phyloP scores from a whole-genome alignment of 192 early-diverging fungal species.

The Coemansia sp. region DNA sequence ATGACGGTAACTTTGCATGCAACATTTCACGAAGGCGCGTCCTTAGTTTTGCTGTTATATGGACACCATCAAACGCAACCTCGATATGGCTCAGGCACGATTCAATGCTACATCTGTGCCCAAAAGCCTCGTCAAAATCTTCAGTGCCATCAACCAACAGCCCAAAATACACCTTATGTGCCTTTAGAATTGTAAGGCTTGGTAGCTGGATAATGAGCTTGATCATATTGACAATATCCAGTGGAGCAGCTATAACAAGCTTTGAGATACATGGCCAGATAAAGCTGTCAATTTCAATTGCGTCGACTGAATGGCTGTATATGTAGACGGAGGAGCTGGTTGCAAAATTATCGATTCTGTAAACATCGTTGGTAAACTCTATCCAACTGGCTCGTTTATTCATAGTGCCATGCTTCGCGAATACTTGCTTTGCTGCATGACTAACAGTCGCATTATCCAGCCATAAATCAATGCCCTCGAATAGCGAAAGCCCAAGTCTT shows the following conservation, averaged over 20 bases:
- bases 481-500: neutral
- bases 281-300: neutral
- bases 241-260: neutral
- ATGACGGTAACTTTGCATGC: neutral
- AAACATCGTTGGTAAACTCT: slow-evolving; percentile 3
- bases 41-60: neutral
- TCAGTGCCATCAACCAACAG: neutral
- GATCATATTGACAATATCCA: neutral
- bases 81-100: neutral
- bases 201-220: neutral
- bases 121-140: neutral
- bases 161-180: neutral
- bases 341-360: neutral
- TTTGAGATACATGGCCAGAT: neutral
- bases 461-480: neutral
- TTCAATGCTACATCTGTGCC: neutral
- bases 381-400: neutral
- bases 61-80: neutral
- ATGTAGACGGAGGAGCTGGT: neutral
- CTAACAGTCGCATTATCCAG: neutral
- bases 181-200: neutral
- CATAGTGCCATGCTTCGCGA: neutral
- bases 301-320: neutral
- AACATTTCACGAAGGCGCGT: neutral
- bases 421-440: neutral